Conservation (phyloP, 768 basidiomycete species). For the Boletus eberwhitei region DNA sequence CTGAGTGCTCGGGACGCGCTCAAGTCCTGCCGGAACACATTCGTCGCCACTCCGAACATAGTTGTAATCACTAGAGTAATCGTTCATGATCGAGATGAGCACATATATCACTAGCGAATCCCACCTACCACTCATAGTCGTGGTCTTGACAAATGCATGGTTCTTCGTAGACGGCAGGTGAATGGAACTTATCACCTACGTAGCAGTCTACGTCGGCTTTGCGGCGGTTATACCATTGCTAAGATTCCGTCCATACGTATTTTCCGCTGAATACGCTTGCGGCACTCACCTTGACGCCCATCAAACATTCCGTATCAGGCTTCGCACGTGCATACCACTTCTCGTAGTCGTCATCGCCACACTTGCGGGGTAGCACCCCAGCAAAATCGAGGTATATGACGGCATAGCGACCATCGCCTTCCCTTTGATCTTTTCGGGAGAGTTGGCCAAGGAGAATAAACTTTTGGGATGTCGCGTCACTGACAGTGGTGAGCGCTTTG, state of each 20-base stretch:
- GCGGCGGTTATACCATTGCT: constrained; percentile 94
- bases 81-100: neutral
- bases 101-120: constrained; percentile 1
- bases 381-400: constrained; percentile 84
- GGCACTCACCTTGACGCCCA: constrained; percentile 84
- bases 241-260: neutral
- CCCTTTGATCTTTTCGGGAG: constrained; percentile 52
- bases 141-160: constrained; percentile 78
- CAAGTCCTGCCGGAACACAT: constrained; percentile 85
- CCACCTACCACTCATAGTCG: constrained; percentile 89
- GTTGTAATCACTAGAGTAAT: constrained; percentile 74
- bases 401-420: constrained; percentile 58
- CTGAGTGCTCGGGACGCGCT: constrained; percentile 75
- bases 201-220: constrained; percentile 84
- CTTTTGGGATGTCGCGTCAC: constrained; percentile 95
- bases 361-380: constrained; percentile 63
- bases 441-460: constrained; percentile 86
- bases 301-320: constrained; percentile 72
- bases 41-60: constrained; percentile 68
- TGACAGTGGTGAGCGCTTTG: constrained; percentile 78
- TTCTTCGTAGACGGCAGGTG: constrained; percentile 82
- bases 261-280: neutral
- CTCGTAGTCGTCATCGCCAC: constrained; percentile 71
- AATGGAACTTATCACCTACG: constrained; percentile 84
- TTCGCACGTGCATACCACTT: constrained; percentile 77